Conservation (phyloP, 306 rosid species). For the Quercus berberidifolia region DNA sequence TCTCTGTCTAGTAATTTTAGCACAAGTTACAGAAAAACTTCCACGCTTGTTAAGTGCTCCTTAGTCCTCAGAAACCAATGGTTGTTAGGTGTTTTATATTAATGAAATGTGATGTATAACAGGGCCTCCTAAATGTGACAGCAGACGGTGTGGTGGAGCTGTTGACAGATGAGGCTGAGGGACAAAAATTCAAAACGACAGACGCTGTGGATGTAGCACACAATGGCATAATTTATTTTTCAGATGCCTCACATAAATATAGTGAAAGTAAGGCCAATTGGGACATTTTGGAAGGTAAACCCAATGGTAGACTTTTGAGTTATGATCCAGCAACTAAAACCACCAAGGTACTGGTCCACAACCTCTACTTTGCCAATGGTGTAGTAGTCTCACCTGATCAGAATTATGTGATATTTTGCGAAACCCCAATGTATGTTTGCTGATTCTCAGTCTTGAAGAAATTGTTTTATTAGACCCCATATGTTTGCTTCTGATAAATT, state of each 20-base stretch:
- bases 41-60: background rate
- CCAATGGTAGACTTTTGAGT: constrained; percentile 61
- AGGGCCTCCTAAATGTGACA: constrained; percentile 63
- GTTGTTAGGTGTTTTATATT: background rate
- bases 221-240: constrained; percentile 57
- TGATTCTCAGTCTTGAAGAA: background rate
- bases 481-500: background rate
- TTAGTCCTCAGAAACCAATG: no score
- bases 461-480: background rate
- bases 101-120: background rate
- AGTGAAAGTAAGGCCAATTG: background rate
- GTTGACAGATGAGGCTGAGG: constrained; percentile 37
- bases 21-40: no score
- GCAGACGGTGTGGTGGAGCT: constrained; percentile 38
- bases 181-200: constrained; percentile 43
- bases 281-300: constrained; percentile 51
- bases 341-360: constrained; percentile 39
- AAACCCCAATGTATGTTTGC: constrained; percentile 42
- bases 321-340: constrained; percentile 44
- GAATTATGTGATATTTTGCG: constrained; percentile 48
- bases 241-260: constrained; percentile 61
- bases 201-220: constrained; percentile 54
- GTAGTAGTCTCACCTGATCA: constrained; percentile 59
- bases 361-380: constrained; percentile 66
- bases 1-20: no score